Evolutionary conservation across 2,329 filamentous ascomycete species (phyloP).

Genomic region (Trichoderma harzianum): DNA sequence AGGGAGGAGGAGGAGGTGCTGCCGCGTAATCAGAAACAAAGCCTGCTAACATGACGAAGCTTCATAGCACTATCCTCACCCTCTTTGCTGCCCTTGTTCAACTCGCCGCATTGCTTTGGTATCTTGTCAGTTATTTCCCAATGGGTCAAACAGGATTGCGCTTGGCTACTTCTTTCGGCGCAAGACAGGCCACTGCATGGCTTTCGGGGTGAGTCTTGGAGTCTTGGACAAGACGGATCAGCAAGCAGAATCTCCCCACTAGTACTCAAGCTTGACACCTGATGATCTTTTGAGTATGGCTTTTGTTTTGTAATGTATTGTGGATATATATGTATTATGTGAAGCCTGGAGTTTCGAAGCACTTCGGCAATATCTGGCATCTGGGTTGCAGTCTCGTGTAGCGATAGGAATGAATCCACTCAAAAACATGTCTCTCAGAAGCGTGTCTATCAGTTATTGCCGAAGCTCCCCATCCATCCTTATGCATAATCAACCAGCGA

Average conservation of each 20-base stretch:
- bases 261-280: not conserved
- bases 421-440: not conserved
- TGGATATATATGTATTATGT: not conserved
- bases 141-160: conserved; percentile 90
- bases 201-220: conserved; percentile 62
- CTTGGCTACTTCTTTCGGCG: conserved; percentile 81
- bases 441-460: not conserved
- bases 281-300: not conserved
- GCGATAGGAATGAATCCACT: not conserved
- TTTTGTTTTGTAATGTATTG: not conserved
- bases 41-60: conserved; percentile 45
- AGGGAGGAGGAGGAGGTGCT: not conserved
- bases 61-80: conserved; percentile 80
- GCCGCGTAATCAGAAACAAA: not conserved
- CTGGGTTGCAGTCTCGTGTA: not conserved
- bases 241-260: not conserved
- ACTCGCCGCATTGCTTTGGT: conserved; percentile 81
- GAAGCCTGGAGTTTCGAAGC: not conserved
- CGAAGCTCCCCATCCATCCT: not conserved
- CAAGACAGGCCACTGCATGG: conserved; percentile 81
- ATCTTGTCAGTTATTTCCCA: conserved; percentile 94
- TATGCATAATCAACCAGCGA: not conserved
- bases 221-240: not conserved
- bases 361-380: not conserved
- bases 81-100: conserved; percentile 81